phyloP scores from a whole-genome alignment of 768 basidiomycete species.

The Termitomyces sp. region DNA sequence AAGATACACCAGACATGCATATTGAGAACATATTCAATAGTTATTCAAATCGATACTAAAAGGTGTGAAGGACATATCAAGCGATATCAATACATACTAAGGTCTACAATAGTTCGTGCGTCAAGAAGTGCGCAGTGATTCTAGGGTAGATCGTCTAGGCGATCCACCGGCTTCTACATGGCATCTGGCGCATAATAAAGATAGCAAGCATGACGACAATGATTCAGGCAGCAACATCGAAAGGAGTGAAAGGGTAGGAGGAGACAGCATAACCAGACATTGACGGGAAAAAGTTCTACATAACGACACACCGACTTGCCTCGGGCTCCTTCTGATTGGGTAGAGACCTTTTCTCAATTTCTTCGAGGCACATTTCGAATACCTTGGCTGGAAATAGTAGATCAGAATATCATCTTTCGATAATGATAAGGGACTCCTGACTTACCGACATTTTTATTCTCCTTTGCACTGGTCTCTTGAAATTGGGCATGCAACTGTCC shows the following conservation, averaged over 20 bases:
- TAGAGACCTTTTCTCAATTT: constrained; percentile 72
- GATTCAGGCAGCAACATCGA: neutral
- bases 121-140: constrained; percentile 3
- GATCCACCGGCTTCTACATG: constrained; percentile 1
- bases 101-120: constrained; percentile 13
- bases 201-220: neutral
- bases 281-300: constrained; percentile 23
- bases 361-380: constrained; percentile 77
- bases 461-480: constrained; percentile 87
- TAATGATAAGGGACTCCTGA: constrained; percentile 16
- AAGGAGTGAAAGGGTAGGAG: constrained; percentile 1
- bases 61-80: neutral
- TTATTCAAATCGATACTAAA: neutral
- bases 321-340: constrained; percentile 42
- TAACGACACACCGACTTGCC: constrained; percentile 31
- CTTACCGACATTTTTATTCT: constrained; percentile 84
- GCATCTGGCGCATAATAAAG: constrained; percentile 2
- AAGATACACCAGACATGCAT: neutral
- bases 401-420: neutral
- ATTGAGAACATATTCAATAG: neutral
- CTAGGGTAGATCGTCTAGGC: constrained; percentile 8
- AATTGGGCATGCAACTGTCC: constrained; percentile 69
- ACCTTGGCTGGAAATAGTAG: constrained; percentile 54
- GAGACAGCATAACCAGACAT: neutral
- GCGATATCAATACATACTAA: constrained; percentile 10